Evolutionary conservation across 352 stramenopile species (phyloP).

Genomic region (Aphanomyces cochlioides): DNA sequence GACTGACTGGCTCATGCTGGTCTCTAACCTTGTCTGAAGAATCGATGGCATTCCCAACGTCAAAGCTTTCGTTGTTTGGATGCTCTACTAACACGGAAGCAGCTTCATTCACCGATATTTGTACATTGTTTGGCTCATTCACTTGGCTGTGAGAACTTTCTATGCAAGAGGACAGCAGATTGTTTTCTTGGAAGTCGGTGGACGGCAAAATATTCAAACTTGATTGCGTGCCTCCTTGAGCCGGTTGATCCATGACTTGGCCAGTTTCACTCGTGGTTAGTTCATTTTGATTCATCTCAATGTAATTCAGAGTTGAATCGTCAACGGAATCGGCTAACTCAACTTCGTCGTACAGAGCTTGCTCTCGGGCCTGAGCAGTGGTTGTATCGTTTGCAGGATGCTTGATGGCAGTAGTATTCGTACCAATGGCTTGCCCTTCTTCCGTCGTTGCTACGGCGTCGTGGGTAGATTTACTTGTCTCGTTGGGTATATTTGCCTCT

Average conservation of each 20-base stretch:
- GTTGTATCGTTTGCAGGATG: not conserved
- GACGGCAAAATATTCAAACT: not conserved
- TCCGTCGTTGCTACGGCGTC: not conserved
- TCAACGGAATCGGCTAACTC: constrained; percentile 1
- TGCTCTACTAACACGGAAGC: too few relatives aligned
- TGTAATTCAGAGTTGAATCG: not conserved
- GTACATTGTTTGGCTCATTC: too few relatives aligned
- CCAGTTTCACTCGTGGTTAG: not conserved
- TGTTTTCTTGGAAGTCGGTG: too few relatives aligned
- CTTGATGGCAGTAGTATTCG: too few relatives aligned
- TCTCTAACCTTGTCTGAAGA: too few relatives aligned
- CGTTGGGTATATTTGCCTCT: not conserved
- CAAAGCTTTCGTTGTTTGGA: too few relatives aligned
- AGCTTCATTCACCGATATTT: too few relatives aligned
- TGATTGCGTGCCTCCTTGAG: not conserved
- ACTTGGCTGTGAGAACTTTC: too few relatives aligned
- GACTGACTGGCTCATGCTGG: too few relatives aligned
- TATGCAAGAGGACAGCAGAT: too few relatives aligned
- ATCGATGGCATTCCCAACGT: too few relatives aligned
- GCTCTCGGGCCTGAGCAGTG: not conserved
- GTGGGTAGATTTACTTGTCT: not conserved
- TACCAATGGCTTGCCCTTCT: not conserved
- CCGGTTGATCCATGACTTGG: not conserved
- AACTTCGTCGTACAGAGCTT: constrained; percentile 8
- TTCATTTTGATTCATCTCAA: constrained; percentile 1